These are phyloP conservation scores for Thalassia testudinum DNA, from an alignment of 116 monocot species.

Conservation along the genomic window DNA sequence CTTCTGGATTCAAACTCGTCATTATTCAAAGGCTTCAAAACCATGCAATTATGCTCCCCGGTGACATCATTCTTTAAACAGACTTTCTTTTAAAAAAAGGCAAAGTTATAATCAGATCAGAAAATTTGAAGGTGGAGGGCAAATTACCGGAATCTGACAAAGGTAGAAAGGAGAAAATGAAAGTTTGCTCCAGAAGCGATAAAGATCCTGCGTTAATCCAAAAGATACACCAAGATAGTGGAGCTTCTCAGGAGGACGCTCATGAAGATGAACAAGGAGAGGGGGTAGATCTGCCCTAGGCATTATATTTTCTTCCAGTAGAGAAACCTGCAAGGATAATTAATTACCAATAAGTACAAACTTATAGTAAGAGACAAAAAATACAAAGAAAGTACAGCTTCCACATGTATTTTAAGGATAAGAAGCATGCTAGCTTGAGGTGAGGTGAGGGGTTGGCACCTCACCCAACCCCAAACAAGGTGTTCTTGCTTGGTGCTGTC, in stretches of 20 bases:
- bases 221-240: slow-evolving; percentile 91
- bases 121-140: not conserved
- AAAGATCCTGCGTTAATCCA: slow-evolving; percentile 73
- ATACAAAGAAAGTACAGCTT: no score
- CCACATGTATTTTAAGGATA: no score
- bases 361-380: no score
- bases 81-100: not conserved
- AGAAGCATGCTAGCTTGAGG: no score
- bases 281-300: slow-evolving; percentile 82
- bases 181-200: slow-evolving; percentile 83
- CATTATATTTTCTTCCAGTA: slow-evolving; percentile 76
- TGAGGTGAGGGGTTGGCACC: no score
- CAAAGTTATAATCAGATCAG: not conserved
- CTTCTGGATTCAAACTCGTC: slow-evolving; percentile 48
- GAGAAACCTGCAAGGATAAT: slow-evolving; percentile 43
- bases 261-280: slow-evolving; percentile 79
- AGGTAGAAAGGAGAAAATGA: slow-evolving; percentile 82
- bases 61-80: slow-evolving; percentile 65
- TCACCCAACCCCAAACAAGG: no score
- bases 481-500: no score
- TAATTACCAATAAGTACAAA: no score
- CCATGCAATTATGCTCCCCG: slow-evolving; percentile 90
- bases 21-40: slow-evolving; percentile 67
- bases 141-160: slow-evolving; percentile 74
- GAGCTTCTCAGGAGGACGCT: slow-evolving; percentile 75